Percentiles rank a stretch among this genome's conserved stretches.
These are phyloP conservation scores for Physcia stellaris DNA, from an alignment of 495 filamentous ascomycete species.

Conservation along the genomic window DNA sequence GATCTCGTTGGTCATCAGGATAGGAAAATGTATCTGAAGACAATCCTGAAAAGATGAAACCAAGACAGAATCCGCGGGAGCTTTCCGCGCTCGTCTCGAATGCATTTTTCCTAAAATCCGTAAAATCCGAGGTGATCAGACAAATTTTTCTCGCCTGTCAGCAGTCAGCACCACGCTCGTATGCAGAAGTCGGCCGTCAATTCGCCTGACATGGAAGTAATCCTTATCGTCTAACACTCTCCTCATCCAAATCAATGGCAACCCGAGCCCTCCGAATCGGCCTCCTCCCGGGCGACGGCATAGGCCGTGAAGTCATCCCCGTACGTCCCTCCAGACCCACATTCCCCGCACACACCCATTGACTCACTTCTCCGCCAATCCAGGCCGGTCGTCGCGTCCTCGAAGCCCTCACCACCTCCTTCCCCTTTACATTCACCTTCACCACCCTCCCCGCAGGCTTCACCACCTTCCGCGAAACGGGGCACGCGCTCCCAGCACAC, in stretches of 20 bases:
- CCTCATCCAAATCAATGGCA: constrained; percentile 29
- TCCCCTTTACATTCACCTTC: constrained; percentile 87
- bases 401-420: constrained; percentile 70
- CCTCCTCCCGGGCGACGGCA: constrained; percentile 95
- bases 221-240: constrained; percentile 18
- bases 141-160: too few species aligned
- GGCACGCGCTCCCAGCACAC: constrained; percentile 73
- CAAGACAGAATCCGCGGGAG: too few species aligned
- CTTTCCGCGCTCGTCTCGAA: too few species aligned
- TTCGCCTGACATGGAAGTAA: constrained; percentile 14
- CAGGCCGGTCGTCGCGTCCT: constrained; percentile 76
- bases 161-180: too few species aligned
- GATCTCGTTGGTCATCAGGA: too few species aligned
- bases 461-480: constrained; percentile 80
- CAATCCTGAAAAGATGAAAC: too few species aligned
- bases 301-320: constrained; percentile 96
- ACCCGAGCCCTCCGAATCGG: constrained; percentile 46
- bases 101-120: too few species aligned
- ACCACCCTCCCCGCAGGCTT: constrained; percentile 83
- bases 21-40: too few species aligned
- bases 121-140: too few species aligned
- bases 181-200: constrained; percentile 28
- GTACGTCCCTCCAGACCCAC: constrained; percentile 22
- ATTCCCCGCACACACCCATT: not conserved
- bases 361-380: constrained; percentile 4